These are phyloP conservation scores for Saksenaea oblongispora DNA, from an alignment of 371 early-diverging fungal species.

Conservation along the genomic window DNA sequence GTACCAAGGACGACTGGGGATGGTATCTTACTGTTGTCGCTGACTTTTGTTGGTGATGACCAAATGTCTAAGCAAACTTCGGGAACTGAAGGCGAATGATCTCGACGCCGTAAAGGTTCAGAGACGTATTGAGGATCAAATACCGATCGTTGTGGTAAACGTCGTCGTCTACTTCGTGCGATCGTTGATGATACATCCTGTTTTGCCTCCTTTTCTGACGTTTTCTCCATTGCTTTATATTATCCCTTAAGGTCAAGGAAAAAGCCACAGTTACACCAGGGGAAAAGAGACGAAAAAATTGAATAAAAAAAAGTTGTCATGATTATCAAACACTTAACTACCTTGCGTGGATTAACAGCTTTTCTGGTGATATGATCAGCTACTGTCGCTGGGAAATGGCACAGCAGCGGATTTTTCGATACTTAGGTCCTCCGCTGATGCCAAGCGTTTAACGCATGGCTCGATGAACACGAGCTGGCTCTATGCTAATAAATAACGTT, in stretches of 20 bases:
- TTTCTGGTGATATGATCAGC: too few relatives aligned
- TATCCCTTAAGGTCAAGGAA: neutral
- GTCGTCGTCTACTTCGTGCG: neutral
- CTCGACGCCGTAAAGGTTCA: neutral
- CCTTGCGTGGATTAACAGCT: too few relatives aligned
- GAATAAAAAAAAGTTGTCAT: neutral
- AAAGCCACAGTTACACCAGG: conserved; percentile 3
- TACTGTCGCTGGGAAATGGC: too few relatives aligned
- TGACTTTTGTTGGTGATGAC: neutral
- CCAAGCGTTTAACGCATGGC: too few relatives aligned
- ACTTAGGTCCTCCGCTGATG: too few relatives aligned
- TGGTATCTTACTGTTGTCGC: neutral
- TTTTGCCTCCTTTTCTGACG: neutral
- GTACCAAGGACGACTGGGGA: neutral
- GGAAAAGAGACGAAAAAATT: neutral
- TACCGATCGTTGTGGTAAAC: neutral
- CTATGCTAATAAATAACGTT: too few relatives aligned
- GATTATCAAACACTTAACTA: too few relatives aligned
- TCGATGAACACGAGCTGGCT: too few relatives aligned
- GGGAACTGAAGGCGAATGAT: neutral
- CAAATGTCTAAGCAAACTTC: neutral
- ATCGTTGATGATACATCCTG: neutral
- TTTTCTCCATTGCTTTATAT: neutral
- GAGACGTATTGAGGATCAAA: neutral
- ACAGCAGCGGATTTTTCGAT: too few relatives aligned